These are phyloP conservation scores for Talaromyces verruculosus DNA, from an alignment of 2,329 filamentous ascomycete genomes.

Conservation along the genomic window DNA sequence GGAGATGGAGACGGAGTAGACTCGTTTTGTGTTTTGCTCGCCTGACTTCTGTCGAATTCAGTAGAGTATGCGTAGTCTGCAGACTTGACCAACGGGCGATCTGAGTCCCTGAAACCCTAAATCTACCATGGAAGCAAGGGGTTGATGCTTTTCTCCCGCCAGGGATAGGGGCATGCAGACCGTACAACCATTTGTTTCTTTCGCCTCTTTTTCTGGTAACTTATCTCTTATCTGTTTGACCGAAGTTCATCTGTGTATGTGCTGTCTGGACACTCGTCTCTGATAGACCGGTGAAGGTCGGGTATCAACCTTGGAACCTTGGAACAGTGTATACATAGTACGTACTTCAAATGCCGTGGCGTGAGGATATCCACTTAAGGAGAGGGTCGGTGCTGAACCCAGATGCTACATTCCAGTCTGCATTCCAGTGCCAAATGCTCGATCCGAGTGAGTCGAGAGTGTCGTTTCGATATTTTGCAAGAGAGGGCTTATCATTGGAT, in stretches of 20 bases:
- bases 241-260: not conserved
- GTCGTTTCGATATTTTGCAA: not conserved
- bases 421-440: constrained; percentile 2
- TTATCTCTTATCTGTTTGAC: not conserved
- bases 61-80: not conserved
- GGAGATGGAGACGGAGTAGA: not conserved
- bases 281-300: not conserved
- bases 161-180: not conserved
- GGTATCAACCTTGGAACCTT: not conserved
- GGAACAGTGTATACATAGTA: not conserved
- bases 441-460: not conserved
- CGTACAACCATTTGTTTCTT: not conserved
- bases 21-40: not conserved
- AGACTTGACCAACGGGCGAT: not conserved
- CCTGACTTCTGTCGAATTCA: not conserved
- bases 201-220: not conserved
- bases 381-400: constrained; percentile 14
- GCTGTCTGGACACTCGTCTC: not conserved
- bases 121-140: constrained; percentile 8
- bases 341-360: not conserved
- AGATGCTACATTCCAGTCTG: not conserved
- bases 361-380: constrained; percentile 1
- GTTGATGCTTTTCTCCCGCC: not conserved
- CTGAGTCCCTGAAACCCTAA: not conserved
- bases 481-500: not conserved